phyloP scores from a whole-genome alignment of 352 stramenopile species.

The Phytophthora syringae region DNA sequence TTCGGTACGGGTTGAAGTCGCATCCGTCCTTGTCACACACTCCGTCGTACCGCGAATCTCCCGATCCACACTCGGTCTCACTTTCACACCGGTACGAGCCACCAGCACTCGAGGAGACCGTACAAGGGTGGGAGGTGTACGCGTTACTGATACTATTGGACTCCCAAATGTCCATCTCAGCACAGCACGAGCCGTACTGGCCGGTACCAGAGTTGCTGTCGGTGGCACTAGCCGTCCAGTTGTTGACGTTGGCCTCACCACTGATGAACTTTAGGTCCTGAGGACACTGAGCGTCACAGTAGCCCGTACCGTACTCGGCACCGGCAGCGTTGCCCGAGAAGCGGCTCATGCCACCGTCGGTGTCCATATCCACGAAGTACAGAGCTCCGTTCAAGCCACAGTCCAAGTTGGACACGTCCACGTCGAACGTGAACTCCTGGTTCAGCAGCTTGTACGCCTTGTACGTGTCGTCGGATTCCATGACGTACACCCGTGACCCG shows the following conservation, averaged over 20 bases:
- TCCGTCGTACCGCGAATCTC: slow-evolving; percentile 17
- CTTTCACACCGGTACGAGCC: slow-evolving; percentile 33
- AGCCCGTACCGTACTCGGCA: slow-evolving; percentile 27
- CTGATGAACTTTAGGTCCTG: slow-evolving; percentile 70
- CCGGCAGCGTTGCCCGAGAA: slow-evolving; percentile 28
- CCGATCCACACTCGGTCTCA: slow-evolving; percentile 17
- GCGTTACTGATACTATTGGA: slow-evolving; percentile 50
- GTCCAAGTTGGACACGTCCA: slow-evolving; percentile 54
- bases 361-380: slow-evolving; percentile 74
- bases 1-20: slow-evolving; percentile 38
- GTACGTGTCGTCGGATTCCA: slow-evolving; percentile 42
- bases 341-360: slow-evolving; percentile 42
- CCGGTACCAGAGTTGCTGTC: slow-evolving; percentile 48
- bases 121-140: slow-evolving; percentile 51
- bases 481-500: slow-evolving; percentile 60
- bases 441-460: slow-evolving; percentile 63
- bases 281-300: slow-evolving; percentile 66
- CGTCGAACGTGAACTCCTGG: slow-evolving; percentile 70
- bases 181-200: slow-evolving; percentile 60
- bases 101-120: slow-evolving; percentile 11
- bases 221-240: slow-evolving; percentile 40
- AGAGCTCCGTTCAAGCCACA: slow-evolving; percentile 65
- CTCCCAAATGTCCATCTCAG: slow-evolving; percentile 70
- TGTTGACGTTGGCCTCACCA: slow-evolving; percentile 61
- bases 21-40: slow-evolving; percentile 38